Evolutionary conservation across 1,284 basidiomycete species (phyloP).

Genomic region (Naganishia sp.): DNA sequence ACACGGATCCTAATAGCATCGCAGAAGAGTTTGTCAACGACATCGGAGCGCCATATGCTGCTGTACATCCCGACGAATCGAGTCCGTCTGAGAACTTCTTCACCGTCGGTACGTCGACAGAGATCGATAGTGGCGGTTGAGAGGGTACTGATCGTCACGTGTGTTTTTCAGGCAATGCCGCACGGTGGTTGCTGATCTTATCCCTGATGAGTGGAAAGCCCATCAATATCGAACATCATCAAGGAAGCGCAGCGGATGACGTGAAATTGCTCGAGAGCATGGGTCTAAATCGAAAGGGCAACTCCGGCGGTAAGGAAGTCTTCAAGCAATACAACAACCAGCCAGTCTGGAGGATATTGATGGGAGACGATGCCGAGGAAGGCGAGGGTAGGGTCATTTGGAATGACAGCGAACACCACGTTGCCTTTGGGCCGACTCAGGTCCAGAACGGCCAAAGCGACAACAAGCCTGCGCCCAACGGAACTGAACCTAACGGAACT

Average conservation of each 20-base stretch:
- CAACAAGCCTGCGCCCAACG: no score
- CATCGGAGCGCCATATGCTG: slow-evolving; percentile 29
- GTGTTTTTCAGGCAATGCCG: slow-evolving; percentile 38
- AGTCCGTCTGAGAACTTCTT: slow-evolving; percentile 47
- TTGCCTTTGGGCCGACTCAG: not conserved
- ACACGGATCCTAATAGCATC: slow-evolving; percentile 17
- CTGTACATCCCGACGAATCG: slow-evolving; percentile 10
- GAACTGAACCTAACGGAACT: no score
- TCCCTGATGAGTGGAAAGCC: slow-evolving; percentile 38
- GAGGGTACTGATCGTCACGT: not conserved
- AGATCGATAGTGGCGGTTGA: not conserved
- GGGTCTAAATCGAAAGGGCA: slow-evolving; percentile 32
- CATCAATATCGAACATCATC: slow-evolving; percentile 30
- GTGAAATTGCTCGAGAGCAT: slow-evolving; percentile 28
- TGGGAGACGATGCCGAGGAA: slow-evolving; percentile 45
- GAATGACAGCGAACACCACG: slow-evolving; percentile 2
- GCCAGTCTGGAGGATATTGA: slow-evolving; percentile 52
- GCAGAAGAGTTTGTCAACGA: slow-evolving; percentile 31
- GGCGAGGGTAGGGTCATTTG: slow-evolving; percentile 40
- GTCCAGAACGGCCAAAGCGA: no score
- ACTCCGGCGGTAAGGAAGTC: slow-evolving; percentile 37
- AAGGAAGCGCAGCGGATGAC: slow-evolving; percentile 25
- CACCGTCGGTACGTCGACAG: slow-evolving; percentile 44
- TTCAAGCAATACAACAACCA: slow-evolving; percentile 37
- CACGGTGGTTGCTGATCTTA: slow-evolving; percentile 47